Evolutionary conservation across 306 rosid species (phyloP), one percentile per base, ranked within the genome.

Genomic region (Cyclanthera cordifolia): DNA sequence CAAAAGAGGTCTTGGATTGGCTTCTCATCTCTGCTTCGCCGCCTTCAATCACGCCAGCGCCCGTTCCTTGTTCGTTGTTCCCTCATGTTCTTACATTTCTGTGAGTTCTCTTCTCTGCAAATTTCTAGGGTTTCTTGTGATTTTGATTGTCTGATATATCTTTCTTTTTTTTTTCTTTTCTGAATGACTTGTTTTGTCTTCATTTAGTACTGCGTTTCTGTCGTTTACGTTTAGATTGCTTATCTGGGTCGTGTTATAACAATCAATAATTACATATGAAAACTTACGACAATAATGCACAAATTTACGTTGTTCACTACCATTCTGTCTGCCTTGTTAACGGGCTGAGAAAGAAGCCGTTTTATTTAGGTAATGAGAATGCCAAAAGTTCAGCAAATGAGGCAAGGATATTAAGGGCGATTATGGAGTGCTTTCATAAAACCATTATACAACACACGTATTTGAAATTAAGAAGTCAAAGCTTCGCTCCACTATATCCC

Each of bases 51-150:
- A 89, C 75, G 96, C 96, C 67, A 54, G 74, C 9, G 69, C 88
- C 11, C 75, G 76, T 30, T 87, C 98, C 75, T 57, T 89, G 0
- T 73, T 76, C 0, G 53, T 92, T 76, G 76, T 87, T 64, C 93
- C 96, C 41, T 73, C 95, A 66, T 92, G 98, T 48, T 81, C 96
- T 70, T 92, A 92, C 76, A 79, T 92, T 87, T 89, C 95, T 43
- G 96, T 87, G 47, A 82, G 90, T 78, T 32, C 57, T 32, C 28
- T 66, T 69, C 20, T 69, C n/a, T 20, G 2, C 19, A 15, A 15
- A 27, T 8, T 66, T 24, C 37, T 41, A n/a, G 49, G 21, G 54
- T 46, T 72, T 59, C 14, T 76, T 66, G 8, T 15, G 4, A 13
- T 45, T 17, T 65, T 14, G 53, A 65, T 50, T 63, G 19, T 11